These are phyloP conservation scores for Trypethelium eluteriae DNA, from an alignment of 495 filamentous ascomycete genomes.

Conservation along the genomic window DNA sequence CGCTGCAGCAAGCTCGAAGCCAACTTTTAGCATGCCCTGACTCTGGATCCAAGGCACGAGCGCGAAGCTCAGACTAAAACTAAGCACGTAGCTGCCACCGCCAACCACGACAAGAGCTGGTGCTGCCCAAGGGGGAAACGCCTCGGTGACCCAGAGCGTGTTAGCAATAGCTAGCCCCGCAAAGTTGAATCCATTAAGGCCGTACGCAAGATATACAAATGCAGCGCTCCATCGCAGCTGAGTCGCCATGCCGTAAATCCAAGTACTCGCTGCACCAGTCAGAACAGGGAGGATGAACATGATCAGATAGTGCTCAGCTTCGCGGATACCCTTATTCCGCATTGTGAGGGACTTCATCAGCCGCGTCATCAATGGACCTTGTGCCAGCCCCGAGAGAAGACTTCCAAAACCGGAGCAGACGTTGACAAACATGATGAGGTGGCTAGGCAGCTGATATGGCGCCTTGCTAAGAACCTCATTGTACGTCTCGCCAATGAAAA, in stretches of 20 bases:
- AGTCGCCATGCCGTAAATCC: constrained; percentile 19
- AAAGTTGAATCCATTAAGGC: constrained; percentile 17
- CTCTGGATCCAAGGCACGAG: constrained; percentile 16
- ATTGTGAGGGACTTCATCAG: constrained; percentile 10
- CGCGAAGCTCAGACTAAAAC: constrained; percentile 17
- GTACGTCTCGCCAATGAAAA: constrained; percentile 21
- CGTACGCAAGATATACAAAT: constrained; percentile 18
- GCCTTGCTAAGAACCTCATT: background rate
- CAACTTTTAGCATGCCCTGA: constrained; percentile 17
- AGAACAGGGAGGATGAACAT: constrained; percentile 20
- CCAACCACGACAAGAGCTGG: constrained; percentile 18
- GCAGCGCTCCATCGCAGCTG: constrained; percentile 13
- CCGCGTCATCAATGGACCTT: background rate
- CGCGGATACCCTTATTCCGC: constrained; percentile 19
- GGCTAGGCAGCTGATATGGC: constrained; percentile 13
- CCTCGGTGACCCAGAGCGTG: constrained; percentile 23
- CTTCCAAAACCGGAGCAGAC: constrained; percentile 12
- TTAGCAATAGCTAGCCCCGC: constrained; percentile 16
- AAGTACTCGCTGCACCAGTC: constrained; percentile 15
- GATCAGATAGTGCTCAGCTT: constrained; percentile 24
- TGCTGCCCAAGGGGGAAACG: constrained; percentile 22
- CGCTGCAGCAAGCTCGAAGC: constrained; percentile 15
- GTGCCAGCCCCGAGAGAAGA: constrained; percentile 14
- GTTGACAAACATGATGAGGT: constrained; percentile 17
- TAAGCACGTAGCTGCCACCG: constrained; percentile 13